phyloP scores from a whole-genome alignment of 805 yeast genomes.

The Yamadazyma akitaensis region DNA sequence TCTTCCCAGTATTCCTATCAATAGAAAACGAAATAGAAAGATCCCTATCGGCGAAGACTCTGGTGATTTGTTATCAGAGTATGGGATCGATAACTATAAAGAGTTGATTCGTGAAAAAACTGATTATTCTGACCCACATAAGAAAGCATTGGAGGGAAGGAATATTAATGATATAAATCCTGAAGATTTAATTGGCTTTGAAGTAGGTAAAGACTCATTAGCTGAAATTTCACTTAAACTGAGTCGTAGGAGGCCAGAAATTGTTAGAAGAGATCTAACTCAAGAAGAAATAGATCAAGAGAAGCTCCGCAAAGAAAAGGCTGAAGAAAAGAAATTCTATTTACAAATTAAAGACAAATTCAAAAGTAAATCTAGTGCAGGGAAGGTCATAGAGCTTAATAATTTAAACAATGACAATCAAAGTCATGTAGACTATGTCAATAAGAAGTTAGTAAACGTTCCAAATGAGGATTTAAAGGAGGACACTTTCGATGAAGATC shows the following conservation, averaged over 20 bases:
- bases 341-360: slow-evolving; percentile 28
- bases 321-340: slow-evolving; percentile 26
- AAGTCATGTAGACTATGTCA: slow-evolving; percentile 22
- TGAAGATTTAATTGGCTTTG: slow-evolving; percentile 33
- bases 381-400: slow-evolving; percentile 33
- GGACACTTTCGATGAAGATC: slow-evolving; percentile 17
- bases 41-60: slow-evolving; percentile 27
- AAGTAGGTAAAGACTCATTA: slow-evolving; percentile 27
- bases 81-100: slow-evolving; percentile 32
- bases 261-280: slow-evolving; percentile 15
- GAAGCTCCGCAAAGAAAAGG: slow-evolving; percentile 19
- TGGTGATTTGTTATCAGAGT: slow-evolving; percentile 35
- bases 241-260: not conserved
- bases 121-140: slow-evolving; percentile 26
- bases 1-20: slow-evolving; percentile 17
- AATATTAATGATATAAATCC: slow-evolving; percentile 23
- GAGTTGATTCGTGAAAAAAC: slow-evolving; percentile 24
- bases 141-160: slow-evolving; percentile 16
- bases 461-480: not conserved
- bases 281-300: slow-evolving; percentile 28
- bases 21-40: slow-evolving; percentile 23
- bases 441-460: slow-evolving; percentile 17
- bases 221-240: slow-evolving; percentile 3
- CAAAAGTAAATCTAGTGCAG: slow-evolving; percentile 9
- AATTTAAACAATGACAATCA: slow-evolving; percentile 25